These are phyloP conservation scores for Ceratocystis colombiana DNA, from an alignment of 2,329 filamentous ascomycete species.

Conservation along the genomic window DNA sequence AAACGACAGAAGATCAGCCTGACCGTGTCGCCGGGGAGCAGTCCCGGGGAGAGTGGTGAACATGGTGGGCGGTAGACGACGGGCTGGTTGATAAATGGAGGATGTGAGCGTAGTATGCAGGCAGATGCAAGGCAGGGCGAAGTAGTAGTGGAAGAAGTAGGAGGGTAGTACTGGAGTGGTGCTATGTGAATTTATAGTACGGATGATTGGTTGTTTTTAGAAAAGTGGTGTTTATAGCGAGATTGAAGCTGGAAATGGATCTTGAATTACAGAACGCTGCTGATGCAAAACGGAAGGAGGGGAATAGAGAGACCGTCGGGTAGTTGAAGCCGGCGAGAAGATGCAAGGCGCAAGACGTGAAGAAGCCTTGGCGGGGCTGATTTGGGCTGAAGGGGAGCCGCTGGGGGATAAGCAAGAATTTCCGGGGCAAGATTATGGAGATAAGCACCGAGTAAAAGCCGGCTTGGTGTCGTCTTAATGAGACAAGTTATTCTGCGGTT, in stretches of 20 bases:
- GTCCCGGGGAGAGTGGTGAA: constrained; percentile 21
- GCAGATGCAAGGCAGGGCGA: background rate
- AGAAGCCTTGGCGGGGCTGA: background rate
- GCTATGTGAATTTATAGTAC: constrained; percentile 4
- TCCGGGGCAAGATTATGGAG: background rate
- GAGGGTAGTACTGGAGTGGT: constrained; percentile 3
- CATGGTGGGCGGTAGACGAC: constrained; percentile 14
- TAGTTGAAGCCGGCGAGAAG: background rate
- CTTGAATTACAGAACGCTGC: background rate
- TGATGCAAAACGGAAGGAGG: background rate
- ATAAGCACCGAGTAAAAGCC: constrained; percentile 1
- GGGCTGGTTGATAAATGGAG: background rate
- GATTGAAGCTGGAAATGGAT: background rate
- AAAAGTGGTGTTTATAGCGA: background rate
- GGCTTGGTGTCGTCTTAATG: background rate
- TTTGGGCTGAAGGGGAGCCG: background rate
- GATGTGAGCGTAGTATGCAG: background rate
- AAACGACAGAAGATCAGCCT: background rate
- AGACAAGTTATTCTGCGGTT: too few relatives aligned
- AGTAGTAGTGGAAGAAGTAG: background rate
- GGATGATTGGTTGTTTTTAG: background rate
- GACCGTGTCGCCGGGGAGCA: constrained; percentile 13
- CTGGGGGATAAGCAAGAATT: background rate
- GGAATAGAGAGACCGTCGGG: background rate
- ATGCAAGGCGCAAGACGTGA: background rate